Evolutionary conservation across 2,329 filamentous ascomycete species (phyloP), one percentile per base, ranked within the genome.

Genomic region (Colletotrichum brevisporum): DNA sequence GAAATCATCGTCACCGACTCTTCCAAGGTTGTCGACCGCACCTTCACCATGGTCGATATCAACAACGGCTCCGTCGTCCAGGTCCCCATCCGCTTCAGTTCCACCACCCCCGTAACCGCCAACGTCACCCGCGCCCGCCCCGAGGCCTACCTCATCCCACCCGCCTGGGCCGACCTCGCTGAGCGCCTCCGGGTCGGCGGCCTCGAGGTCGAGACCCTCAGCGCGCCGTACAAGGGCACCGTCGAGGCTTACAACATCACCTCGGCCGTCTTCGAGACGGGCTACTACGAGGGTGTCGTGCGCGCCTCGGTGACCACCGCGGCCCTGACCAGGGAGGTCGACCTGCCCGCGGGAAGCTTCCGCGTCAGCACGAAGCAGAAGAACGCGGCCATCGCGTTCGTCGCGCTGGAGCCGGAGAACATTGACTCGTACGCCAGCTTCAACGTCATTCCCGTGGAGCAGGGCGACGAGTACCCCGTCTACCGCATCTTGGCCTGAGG

Each of bases 401-500:
- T 73, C 9, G 76, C 74, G 2, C 67, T 79, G 3, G 78, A 79
- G 72, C 78, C 78, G 4, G 78, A 79, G 71, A 76, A 76, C 18
- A 75, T 76, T n/a, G 78, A 79, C 55, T 79, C 78, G 4, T 79
- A 77, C 27, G 77, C 73, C 1, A 77, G 74, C 8, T 75, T 74
- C 24, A 78, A 77, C 56, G 74, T 79, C 15, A 70, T 79, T 4
- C 77, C 77, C 1, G 63, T 78, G 1, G 62, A 72, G 6, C 62
- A 41, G 6, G 75, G 75, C 0, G 76, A 79, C 43, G 77, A 79
- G 58, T 79, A 78, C 52, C 77, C 75, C 6, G 59, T 79, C 5
- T 79, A 75, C 48, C 72, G 76, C 3, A 63, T 78, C 12, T n/a
- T 70, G 51, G 47, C 63, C 0, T 69, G 8, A 54, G 1, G 12